Percentiles rank a stretch among this genome's conserved stretches.
Conservation (phyloP, 768 basidiomycete species). For the Lentinula guzmanii region DNA sequence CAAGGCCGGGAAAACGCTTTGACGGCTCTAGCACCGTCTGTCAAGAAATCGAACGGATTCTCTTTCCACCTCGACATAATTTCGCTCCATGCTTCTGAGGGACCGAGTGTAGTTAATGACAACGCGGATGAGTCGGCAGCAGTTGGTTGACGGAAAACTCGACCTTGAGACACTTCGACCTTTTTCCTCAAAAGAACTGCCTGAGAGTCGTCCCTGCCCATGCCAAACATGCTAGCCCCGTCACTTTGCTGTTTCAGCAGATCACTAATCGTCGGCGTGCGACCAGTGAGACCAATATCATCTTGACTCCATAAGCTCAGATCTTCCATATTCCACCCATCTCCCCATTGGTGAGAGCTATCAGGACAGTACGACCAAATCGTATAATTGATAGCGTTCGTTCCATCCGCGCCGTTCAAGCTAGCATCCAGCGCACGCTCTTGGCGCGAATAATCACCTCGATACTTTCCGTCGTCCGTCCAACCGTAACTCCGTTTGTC, state of each 20-base stretch:
- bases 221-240: constrained; percentile 20
- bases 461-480: constrained; percentile 56
- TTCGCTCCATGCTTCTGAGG: constrained; percentile 14
- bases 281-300: constrained; percentile 37
- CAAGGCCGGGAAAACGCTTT: constrained; percentile 84
- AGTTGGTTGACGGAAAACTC: constrained; percentile 6
- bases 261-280: constrained; percentile 12
- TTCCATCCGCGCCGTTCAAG: constrained; percentile 71
- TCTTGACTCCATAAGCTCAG: constrained; percentile 82
- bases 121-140: constrained; percentile 24
- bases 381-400: constrained; percentile 71
- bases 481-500: constrained; percentile 78
- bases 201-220: constrained; percentile 27
- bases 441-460: constrained; percentile 73
- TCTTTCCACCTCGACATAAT: constrained; percentile 26
- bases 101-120: constrained; percentile 27
- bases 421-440: constrained; percentile 86
- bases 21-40: constrained; percentile 80
- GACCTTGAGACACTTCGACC: constrained; percentile 6
- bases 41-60: constrained; percentile 67
- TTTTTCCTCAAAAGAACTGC: constrained; percentile 30
- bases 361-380: constrained; percentile 88
- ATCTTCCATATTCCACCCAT: constrained; percentile 97
- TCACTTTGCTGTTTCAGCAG: constrained; percentile 15
- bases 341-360: constrained; percentile 83